Base-by-base conservation (phyloP, 371 early-diverging fungal genomes). In the Rhizopus delemar region DNA sequence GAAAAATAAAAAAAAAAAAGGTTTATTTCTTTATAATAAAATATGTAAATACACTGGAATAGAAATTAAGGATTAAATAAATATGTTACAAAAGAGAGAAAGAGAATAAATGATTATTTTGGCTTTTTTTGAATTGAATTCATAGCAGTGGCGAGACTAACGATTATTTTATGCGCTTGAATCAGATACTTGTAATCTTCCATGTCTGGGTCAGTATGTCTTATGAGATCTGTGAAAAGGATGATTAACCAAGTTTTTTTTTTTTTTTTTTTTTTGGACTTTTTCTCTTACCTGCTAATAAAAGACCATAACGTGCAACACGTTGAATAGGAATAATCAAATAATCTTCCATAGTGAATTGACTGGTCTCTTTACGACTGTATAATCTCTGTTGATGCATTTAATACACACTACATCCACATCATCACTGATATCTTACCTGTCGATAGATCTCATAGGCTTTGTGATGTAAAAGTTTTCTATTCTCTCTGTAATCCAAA, bases 301-400 rank as follows among this genome's bases (percentile, higher is more conserved):
- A 46, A 35, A 77, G 43, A 13, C 66, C 67, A 46, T 71, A 77
- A 34, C 77, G 57, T 29, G 72, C 63, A 5, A 74, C 60, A 13
- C 77, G 72, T 48, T 77, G 77, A 46, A 77, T 74, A 29, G 77
- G 77, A 39, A 74, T 71, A 41, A 77, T 77, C 16, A 77, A 34
- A 43, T 68, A 77, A 57, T 73, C 77, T 8, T 63, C 54, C 36
- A 74, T 51, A 7, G 65, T 63, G 43, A 77, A 74, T 11, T 66
- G 66, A 15, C 72, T 58, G 7, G 77, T 77, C 62, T 77, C 77
- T 48, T 62, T 73, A 55, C 62, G 61, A 8, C n/a, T 48, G 7
- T 48, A 48, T 48, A 60, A 52, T 60, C 54, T 38, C 33, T 48
- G 28, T 53, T 45, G 35, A 13, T 34, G 36, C 13, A 34, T 11